Base-by-base conservation (phyloP, 169 alveolate genomes). In the Amoebophrya sp. region DNA sequence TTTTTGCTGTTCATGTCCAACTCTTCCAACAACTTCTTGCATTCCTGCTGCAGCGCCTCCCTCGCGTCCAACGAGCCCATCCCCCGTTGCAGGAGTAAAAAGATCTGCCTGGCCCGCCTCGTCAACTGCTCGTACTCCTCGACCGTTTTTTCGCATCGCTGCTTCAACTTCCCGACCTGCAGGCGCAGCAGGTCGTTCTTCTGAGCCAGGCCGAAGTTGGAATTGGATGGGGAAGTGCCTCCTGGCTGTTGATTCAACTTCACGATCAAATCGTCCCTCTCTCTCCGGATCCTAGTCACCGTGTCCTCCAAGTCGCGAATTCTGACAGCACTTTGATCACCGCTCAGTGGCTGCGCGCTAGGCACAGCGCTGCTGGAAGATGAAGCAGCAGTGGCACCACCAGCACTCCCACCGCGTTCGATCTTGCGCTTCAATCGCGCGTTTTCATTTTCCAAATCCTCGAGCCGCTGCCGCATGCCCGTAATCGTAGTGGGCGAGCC, bases 111-210 rank as follows among this genome's bases (percentile, higher is more conserved):
- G 7, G 35, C 83, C 35, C 83, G 83, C 35, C 83, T 2, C 12
- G 10, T 25, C 10, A 66, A 25, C 0, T 3, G 2, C 83, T 66
- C 83, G 83, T 66, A 66, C 83, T 66, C 83, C 83, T 66, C 83
- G 39, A n/a, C 83, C 35, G 83, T 25, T 25, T 66, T 66, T 25
- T 66, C 83, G 35, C 35, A 7, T 7, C 83, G 83, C 83, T 66
- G 83, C 83, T 66, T 66, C 83, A 66, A 25, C 32, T 66, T 66
- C 38, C 7, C 32, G 39, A 66, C 83, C 83, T 66, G 83, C 32
- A 66, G 32, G 10, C 83, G 83, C 83, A 66, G 32, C 83, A 66
- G 18, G 83, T 66, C 83, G 83, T 66, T 66, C 83, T 66, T 66
- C 83, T 66, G 83, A 7, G 83, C 83, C 35, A 66, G 83, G 35